Percentiles rank a stretch among this genome's conserved stretches.
Evolutionary conservation across 2,329 filamentous ascomycete species (phyloP).

Genomic region (Meredithiella fracta): DNA sequence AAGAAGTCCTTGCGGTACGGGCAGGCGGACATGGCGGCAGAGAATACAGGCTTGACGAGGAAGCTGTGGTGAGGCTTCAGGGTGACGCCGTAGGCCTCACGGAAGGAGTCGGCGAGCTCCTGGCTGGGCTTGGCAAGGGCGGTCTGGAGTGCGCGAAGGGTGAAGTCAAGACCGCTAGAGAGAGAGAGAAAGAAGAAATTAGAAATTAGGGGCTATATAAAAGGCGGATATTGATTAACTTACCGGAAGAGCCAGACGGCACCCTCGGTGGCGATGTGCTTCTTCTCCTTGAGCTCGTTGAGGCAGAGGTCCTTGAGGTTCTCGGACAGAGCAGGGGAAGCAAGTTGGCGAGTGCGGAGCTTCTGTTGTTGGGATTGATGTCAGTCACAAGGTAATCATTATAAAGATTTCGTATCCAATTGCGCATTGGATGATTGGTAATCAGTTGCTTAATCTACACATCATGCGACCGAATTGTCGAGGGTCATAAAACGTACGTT

Average conservation of each 20-base stretch:
- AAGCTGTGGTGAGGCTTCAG: conserved; percentile 87
- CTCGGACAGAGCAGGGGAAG: conserved; percentile 59
- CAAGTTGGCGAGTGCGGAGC: conserved; percentile 68
- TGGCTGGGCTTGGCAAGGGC: conserved; percentile 52
- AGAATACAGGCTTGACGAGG: conserved; percentile 82
- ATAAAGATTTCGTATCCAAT: too few relatives aligned
- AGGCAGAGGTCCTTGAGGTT: conserved; percentile 71
- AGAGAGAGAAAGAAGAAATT: conserved; percentile 7
- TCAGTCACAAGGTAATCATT: conserved; percentile 15
- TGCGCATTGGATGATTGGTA: not conserved
- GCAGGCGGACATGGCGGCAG: conserved; percentile 77
- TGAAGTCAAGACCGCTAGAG: conserved; percentile 79
- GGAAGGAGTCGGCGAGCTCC: conserved; percentile 79
- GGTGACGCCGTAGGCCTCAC: conserved; percentile 64
- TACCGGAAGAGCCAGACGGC: conserved; percentile 83
- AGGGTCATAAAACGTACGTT: conserved; percentile 41
- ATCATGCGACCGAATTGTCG: not conserved
- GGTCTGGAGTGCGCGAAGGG: conserved; percentile 61
- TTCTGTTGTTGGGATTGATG: conserved; percentile 40
- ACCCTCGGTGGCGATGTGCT: conserved; percentile 76
- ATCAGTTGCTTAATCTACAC: not conserved
- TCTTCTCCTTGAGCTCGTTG: conserved; percentile 80
- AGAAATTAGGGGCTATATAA: conserved; percentile 1
- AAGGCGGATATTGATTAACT: conserved; percentile 16
- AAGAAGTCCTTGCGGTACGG: conserved; percentile 94